phyloP scores from a whole-genome alignment of 345 rosid species.

The Salix dunnii region DNA sequence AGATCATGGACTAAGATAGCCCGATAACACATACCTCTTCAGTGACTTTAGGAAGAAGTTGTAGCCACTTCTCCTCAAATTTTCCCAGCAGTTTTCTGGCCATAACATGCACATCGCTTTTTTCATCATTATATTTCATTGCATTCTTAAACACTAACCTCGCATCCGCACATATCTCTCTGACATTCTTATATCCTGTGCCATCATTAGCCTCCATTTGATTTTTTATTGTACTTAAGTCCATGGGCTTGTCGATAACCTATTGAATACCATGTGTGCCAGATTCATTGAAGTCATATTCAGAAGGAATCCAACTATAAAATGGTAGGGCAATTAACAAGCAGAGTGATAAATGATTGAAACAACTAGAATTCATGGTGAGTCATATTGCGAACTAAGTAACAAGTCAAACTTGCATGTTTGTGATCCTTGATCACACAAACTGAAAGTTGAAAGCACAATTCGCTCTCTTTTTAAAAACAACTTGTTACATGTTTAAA shows the following conservation, averaged over 20 bases:
- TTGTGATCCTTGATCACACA: background rate
- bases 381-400: background rate
- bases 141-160: conserved; percentile 86
- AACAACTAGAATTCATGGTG: background rate
- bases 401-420: background rate
- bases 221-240: conserved; percentile 82
- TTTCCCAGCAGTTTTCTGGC: conserved; percentile 77
- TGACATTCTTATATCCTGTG: conserved; percentile 68
- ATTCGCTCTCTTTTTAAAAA: background rate
- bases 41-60: conserved; percentile 67
- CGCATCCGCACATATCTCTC: conserved; percentile 79
- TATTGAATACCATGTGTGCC: conserved; percentile 7
- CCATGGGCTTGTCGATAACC: conserved; percentile 98
- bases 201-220: conserved; percentile 94
- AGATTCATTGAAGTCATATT: background rate
- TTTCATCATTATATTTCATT: conserved; percentile 79
- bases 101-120: conserved; percentile 73
- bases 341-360: background rate
- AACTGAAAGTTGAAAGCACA: background rate
- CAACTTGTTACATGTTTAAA: background rate
- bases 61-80: conserved; percentile 94
- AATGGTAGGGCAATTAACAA: background rate
- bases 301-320: background rate
- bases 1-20: background rate
- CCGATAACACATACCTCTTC: conserved; percentile 58